Evolutionary conservation across 2,329 filamentous ascomycete species (phyloP), one percentile per base, ranked within the genome.

Genomic region (Pseudopyrenochaeta lycopersici): DNA sequence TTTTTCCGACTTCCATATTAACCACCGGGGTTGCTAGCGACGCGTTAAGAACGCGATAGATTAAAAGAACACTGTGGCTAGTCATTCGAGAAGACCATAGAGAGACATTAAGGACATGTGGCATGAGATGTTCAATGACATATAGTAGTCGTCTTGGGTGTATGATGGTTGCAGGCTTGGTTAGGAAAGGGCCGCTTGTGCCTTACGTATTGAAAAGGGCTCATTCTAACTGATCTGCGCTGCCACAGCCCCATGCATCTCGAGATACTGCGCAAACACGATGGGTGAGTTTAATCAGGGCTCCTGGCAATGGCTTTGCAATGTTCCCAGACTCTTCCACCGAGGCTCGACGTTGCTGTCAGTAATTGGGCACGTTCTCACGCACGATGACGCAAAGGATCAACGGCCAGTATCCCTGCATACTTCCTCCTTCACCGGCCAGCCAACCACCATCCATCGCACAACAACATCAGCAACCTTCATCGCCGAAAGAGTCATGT

Each of bases 331-430:
- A 21, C 14, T 23, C 6, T 20, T 40, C 18, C 38, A 6, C 33
- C 38, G 7, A n/a, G 15, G 39, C 7, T 41, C 39, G 12, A n/a
- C 39, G n/a, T 6, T 3, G 14, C 17, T 39, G 39, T 23, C 20
- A 41, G 29, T 21, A n/a, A n/a, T n/a, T n/a, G n/a, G n/a, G n/a
- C 20, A 43, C 20, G 49, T 36, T 20, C 44, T 41, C n/a, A n/a
- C n/a, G 49, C 43, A 21, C 12, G 15, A 51, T 56, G 56, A 59
- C 49, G 56, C 46, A 50, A 52, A n/a, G 29, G 15, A 44, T 32
- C 52, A 54, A 51, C 53, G 42, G 39, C 49, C 38, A 14, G 12
- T 17, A 48, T 27, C 49, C 56, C 56, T 53, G 56, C 39, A 45
- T 50, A 20, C 9, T 20, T 43, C 11, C 4, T 23, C 7, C 38